Conservation (phyloP, 192 early-diverging fungal species). For the Coemansia sp. region DNA sequence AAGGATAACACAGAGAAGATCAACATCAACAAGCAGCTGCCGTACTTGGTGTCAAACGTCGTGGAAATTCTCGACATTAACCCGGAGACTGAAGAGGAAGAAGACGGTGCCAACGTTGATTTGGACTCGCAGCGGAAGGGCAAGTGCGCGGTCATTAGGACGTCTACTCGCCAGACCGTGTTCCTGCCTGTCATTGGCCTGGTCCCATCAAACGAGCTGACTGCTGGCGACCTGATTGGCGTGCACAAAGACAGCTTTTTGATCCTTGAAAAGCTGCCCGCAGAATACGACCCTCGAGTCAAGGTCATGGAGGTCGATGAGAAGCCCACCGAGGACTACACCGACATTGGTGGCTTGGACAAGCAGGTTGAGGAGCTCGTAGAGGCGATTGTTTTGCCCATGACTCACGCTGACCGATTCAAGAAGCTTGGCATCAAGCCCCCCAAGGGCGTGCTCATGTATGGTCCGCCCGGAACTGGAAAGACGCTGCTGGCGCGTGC, state of each 20-base stretch:
- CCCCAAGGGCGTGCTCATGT: slow-evolving; percentile 81
- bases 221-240: slow-evolving; percentile 95
- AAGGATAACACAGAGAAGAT: slow-evolving; percentile 99
- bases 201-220: slow-evolving; percentile 81
- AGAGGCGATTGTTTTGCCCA: slow-evolving; percentile 81
- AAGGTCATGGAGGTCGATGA: slow-evolving; percentile 99
- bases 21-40: slow-evolving; percentile 95
- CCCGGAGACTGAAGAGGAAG: slow-evolving; percentile 84
- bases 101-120: slow-evolving; percentile 92
- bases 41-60: slow-evolving; percentile 93
- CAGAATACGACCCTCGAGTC: slow-evolving; percentile 97
- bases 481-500: slow-evolving; percentile 94
- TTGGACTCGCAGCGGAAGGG: slow-evolving; percentile 89
- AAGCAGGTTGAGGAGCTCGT: slow-evolving; percentile 86
- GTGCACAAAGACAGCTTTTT: slow-evolving; percentile 98
- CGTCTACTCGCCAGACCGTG: slow-evolving; percentile 91
- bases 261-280: slow-evolving; percentile 91
- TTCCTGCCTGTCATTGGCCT: slow-evolving; percentile 96
- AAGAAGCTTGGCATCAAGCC: slow-evolving; percentile 84
- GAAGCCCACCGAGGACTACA: slow-evolving; percentile 96
- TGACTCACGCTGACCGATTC: slow-evolving; percentile 81
- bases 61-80: slow-evolving; percentile 94
- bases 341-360: slow-evolving; percentile 86
- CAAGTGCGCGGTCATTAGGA: slow-evolving; percentile 96
- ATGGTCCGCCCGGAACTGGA: slow-evolving; percentile 80